Conservation (phyloP, 2,329 filamentous ascomycete species). For the Orbilia blumenaviensis region DNA sequence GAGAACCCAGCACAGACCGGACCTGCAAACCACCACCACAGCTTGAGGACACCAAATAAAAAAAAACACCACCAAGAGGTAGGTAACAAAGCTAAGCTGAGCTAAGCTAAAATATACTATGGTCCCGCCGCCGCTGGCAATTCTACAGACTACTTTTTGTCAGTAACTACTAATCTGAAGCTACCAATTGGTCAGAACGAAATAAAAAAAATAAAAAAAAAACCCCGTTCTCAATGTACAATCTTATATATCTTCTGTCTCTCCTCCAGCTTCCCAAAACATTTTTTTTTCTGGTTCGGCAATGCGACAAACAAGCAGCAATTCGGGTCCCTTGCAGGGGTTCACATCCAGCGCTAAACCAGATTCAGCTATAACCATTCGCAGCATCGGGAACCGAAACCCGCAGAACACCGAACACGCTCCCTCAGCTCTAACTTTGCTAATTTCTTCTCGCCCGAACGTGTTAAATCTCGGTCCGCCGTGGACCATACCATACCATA, state of each 20-base stretch:
- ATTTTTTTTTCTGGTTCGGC: background rate
- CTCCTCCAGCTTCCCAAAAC: background rate
- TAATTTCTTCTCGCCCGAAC: slow-evolving; percentile 45
- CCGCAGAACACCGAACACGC: background rate
- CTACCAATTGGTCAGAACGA: slow-evolving; percentile 10
- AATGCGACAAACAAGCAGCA: background rate
- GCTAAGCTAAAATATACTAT: no score
- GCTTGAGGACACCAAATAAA: background rate
- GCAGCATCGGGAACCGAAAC: slow-evolving; percentile 48
- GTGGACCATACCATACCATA: no score
- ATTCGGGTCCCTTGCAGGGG: slow-evolving; percentile 19
- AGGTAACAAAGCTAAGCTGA: no score
- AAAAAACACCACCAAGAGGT: background rate
- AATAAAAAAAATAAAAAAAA: no score
- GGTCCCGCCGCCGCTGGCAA: no score
- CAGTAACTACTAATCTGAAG: background rate
- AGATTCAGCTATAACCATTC: background rate
- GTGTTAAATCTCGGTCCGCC: background rate
- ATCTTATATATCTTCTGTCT: background rate
- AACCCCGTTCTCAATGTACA: background rate
- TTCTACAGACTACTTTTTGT: no score
- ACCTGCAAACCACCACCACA: background rate
- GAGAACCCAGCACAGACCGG: slow-evolving; percentile 6
- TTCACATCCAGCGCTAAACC: background rate
- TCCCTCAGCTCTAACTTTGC: background rate